These are phyloP conservation scores for Ascocoryne sarcoides DNA, from an alignment of 2,329 filamentous ascomycete species.

Conservation along the genomic window DNA sequence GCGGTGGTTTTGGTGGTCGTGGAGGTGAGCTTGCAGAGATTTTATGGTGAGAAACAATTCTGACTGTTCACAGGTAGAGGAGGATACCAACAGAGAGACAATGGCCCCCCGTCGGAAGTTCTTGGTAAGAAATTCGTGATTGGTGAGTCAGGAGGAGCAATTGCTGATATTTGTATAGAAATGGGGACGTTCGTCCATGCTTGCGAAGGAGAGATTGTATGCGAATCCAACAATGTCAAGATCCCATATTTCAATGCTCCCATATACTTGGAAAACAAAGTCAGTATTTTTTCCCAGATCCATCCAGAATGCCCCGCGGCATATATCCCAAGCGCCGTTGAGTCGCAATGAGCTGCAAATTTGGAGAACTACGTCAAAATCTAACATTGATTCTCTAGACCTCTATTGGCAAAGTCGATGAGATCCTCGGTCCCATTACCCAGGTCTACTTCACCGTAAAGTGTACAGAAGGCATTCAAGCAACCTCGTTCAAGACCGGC, in stretches of 20 bases:
- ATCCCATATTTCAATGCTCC: slow-evolving; percentile 98
- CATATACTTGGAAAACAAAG: slow-evolving; percentile 98
- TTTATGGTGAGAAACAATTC: no score
- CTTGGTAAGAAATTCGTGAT: slow-evolving; percentile 36
- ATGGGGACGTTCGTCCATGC: slow-evolving; percentile 93
- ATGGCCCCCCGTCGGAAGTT: slow-evolving; percentile 54
- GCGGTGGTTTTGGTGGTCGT: slow-evolving; percentile 38
- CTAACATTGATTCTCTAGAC: no score
- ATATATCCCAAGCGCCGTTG: no score
- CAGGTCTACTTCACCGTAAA: slow-evolving; percentile 98
- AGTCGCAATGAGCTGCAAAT: no score
- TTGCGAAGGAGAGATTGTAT: slow-evolving; percentile 96
- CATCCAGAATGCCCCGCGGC: no score
- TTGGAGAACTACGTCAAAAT: no score
- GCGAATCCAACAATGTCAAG: slow-evolving; percentile 89
- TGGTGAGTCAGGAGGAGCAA: neutral
- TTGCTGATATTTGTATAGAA: slow-evolving; percentile 42
- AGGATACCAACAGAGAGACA: slow-evolving; percentile 51
- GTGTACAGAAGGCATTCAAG: slow-evolving; percentile 91
- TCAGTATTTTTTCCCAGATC: no score
- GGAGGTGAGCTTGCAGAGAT: no score
- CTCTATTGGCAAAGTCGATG: slow-evolving; percentile 91
- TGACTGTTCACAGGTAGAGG: slow-evolving; percentile 43
- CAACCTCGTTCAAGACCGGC: slow-evolving; percentile 86
- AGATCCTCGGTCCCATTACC: slow-evolving; percentile 95